Conservation (phyloP, 306 rosid genomes). For the Quillaja saponaria region DNA sequence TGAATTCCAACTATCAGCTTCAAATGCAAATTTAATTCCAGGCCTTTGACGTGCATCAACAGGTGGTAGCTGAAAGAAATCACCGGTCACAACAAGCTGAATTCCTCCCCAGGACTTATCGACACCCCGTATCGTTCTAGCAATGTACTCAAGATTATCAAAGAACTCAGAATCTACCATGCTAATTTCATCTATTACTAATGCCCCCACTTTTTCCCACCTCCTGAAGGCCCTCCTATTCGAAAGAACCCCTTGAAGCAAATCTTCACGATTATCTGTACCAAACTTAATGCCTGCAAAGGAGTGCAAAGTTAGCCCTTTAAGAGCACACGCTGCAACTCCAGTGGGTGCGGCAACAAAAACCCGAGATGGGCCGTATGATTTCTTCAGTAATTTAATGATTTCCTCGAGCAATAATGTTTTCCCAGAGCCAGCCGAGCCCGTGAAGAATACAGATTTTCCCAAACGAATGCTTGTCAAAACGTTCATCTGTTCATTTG, state of each 20-base stretch:
- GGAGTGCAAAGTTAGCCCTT: constrained; percentile 59
- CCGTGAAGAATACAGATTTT: constrained; percentile 52
- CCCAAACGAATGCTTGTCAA: constrained; percentile 39
- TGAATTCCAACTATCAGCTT: constrained; percentile 55
- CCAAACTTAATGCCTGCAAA: constrained; percentile 37
- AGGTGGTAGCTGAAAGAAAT: constrained; percentile 68
- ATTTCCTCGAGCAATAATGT: constrained; percentile 40
- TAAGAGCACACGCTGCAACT: constrained; percentile 52
- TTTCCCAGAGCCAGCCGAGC: constrained; percentile 61
- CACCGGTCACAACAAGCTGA: constrained; percentile 60
- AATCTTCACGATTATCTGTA: constrained; percentile 2
- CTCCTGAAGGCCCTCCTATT: constrained; percentile 29
- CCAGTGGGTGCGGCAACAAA: constrained; percentile 56
- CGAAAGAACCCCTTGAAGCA: constrained; percentile 12
- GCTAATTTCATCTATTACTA: constrained; percentile 61
- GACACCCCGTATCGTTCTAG: constrained; percentile 21
- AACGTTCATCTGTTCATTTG: constrained; percentile 43
- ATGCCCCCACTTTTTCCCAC: constrained; percentile 48
- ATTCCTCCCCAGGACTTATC: constrained; percentile 60
- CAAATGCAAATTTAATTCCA: constrained; percentile 49
- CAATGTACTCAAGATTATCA: constrained; percentile 49
- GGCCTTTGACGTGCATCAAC: not conserved
- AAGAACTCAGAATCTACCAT: constrained; percentile 49
- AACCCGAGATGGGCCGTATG: constrained; percentile 41
- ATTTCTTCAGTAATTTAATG: constrained; percentile 33